Conservation (phyloP, 2,329 filamentous ascomycete genomes). For the Sordariomycetes sp. region DNA sequence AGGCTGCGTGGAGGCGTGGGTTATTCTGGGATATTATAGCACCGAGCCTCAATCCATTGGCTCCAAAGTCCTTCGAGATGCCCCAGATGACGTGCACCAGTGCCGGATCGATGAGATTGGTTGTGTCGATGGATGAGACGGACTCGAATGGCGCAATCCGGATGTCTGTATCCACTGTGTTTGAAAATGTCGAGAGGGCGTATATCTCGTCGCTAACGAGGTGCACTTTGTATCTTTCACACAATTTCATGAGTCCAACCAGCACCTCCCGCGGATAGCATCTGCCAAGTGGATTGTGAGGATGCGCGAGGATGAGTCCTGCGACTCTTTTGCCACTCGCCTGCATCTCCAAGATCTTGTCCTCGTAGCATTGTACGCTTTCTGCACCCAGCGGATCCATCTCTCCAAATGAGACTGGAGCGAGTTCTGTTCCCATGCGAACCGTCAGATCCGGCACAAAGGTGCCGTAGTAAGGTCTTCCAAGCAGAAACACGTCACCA, state of each 20-base stretch:
- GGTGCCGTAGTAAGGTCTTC: slow-evolving; percentile 35
- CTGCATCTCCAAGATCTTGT: slow-evolving; percentile 26
- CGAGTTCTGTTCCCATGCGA: slow-evolving; percentile 29
- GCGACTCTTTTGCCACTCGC: slow-evolving; percentile 28
- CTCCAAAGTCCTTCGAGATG: slow-evolving; percentile 43
- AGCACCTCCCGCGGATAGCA: slow-evolving; percentile 32
- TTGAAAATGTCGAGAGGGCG: slow-evolving; percentile 41
- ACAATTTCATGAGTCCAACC: slow-evolving; percentile 33
- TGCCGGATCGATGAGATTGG: slow-evolving; percentile 33
- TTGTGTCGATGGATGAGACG: slow-evolving; percentile 30
- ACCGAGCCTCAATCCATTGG: slow-evolving; percentile 45
- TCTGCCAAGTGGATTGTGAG: slow-evolving; percentile 41
- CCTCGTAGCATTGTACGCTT: slow-evolving; percentile 34
- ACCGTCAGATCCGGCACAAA: slow-evolving; percentile 35
- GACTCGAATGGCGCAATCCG: slow-evolving; percentile 29
- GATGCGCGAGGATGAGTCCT: slow-evolving; percentile 39
- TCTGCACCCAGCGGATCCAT: slow-evolving; percentile 30
- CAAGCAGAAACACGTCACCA: slow-evolving; percentile 29
- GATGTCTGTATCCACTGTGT: slow-evolving; percentile 16
- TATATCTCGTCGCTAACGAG: slow-evolving; percentile 42
- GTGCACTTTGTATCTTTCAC: slow-evolving; percentile 37
- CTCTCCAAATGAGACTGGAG: slow-evolving; percentile 32
- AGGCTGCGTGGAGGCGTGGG: slow-evolving; percentile 22
- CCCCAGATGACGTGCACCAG: slow-evolving; percentile 42
- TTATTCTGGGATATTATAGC: slow-evolving; percentile 39